Percentiles rank a stretch among this genome's conserved stretches.
These are phyloP conservation scores for Podila epicladia DNA, from an alignment of 192 early-diverging fungal genomes.

Conservation along the genomic window DNA sequence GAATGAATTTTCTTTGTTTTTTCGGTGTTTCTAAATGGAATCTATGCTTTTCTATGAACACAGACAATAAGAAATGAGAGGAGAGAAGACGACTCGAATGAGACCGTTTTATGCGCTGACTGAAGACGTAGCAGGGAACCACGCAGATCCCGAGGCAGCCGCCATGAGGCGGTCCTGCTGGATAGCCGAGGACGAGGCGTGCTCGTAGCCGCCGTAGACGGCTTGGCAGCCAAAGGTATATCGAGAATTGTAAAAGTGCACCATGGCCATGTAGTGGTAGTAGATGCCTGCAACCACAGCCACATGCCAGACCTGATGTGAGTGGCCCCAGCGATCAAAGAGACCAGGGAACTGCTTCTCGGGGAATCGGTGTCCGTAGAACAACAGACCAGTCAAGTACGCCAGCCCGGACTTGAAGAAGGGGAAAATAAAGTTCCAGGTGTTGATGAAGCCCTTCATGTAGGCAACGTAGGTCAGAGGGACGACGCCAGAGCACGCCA, in stretches of 20 bases:
- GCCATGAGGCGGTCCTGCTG: conserved; percentile 3
- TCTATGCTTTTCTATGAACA: too few species aligned
- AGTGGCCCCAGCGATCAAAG: conserved; percentile 68
- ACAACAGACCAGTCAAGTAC: conserved; percentile 66
- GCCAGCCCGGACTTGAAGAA: conserved; percentile 60
- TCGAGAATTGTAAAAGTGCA: conserved; percentile 62
- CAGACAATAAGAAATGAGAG: too few species aligned
- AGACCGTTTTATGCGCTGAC: conserved; percentile 17
- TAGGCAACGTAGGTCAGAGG: conserved; percentile 61
- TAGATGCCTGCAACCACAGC: conserved; percentile 71
- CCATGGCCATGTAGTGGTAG: conserved; percentile 66
- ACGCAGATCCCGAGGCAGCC: conserved; percentile 6
- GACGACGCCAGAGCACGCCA: conserved; percentile 59
- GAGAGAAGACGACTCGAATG: not conserved
- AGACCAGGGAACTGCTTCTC: conserved; percentile 68
- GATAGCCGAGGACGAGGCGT: conserved; percentile 5
- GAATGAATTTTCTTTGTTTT: too few species aligned
- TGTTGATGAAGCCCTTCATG: conserved; percentile 53
- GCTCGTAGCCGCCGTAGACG: conserved; percentile 47
- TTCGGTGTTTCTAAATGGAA: too few species aligned
- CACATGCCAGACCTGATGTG: conserved; percentile 72
- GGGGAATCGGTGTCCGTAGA: conserved; percentile 71
- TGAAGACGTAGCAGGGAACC: conserved; percentile 14
- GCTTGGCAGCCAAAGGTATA: conserved; percentile 59
- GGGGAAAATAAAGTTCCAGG: conserved; percentile 58